These are phyloP conservation scores for Phytopythium oedochilum DNA, from an alignment of 352 stramenopile genomes.

Conservation along the genomic window DNA sequence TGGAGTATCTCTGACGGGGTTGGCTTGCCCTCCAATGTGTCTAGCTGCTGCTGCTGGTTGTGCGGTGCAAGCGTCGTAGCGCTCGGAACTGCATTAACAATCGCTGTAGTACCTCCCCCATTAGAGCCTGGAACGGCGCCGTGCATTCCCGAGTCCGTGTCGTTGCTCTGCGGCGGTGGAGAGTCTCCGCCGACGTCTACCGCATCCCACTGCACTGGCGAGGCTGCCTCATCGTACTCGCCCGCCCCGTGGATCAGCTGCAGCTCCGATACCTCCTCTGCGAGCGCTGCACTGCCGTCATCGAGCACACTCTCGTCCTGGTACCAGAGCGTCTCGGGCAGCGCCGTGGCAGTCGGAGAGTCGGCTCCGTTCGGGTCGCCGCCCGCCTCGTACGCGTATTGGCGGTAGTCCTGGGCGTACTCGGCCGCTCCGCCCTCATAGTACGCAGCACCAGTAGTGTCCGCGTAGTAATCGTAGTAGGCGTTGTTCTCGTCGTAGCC, in stretches of 20 bases:
- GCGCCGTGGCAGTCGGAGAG: background rate
- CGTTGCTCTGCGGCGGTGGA: background rate
- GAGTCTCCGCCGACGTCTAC: too few species aligned
- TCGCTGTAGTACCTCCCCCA: too few species aligned
- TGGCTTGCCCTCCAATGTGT: background rate
- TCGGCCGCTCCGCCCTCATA: background rate
- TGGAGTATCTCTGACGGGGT: background rate
- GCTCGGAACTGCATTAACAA: too few species aligned
- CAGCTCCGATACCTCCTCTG: slow-evolving; percentile 1
- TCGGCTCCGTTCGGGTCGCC: background rate
- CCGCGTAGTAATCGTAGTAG: background rate
- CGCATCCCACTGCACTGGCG: background rate
- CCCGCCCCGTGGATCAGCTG: slow-evolving; percentile 4
- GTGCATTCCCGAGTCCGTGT: background rate
- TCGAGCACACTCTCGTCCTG: background rate
- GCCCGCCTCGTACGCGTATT: background rate
- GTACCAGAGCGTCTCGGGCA: background rate
- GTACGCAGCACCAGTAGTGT: background rate
- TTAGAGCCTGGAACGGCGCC: background rate
- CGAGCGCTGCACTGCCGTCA: background rate
- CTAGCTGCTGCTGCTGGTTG: background rate
- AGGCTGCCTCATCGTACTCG: background rate
- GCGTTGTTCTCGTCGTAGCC: background rate
- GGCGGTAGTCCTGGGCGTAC: slow-evolving; percentile 12
- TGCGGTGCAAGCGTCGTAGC: background rate